These are phyloP conservation scores for Phaeophleospora eucalypticola DNA, from an alignment of 2,329 filamentous ascomycete species.

Conservation along the genomic window DNA sequence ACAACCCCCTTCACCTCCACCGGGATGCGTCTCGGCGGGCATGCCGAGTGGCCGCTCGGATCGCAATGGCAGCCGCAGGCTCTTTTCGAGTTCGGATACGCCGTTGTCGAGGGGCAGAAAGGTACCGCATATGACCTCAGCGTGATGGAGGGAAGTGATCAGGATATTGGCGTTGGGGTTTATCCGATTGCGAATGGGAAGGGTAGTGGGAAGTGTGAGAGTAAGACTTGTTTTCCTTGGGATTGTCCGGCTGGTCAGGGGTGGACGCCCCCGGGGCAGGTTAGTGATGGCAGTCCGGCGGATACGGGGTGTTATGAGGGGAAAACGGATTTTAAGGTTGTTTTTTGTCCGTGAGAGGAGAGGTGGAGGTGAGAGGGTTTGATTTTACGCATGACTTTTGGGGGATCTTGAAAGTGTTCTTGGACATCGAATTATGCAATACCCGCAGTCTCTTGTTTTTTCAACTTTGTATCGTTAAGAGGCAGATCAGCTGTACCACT, in stretches of 20 bases:
- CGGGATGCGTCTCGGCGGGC: conserved; percentile 28
- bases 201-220: conserved; percentile 20
- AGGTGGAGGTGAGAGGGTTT: not conserved
- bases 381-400: too few species aligned
- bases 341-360: conserved; percentile 25
- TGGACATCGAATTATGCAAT: too few species aligned
- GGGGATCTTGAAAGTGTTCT: too few species aligned
- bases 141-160: conserved; percentile 26
- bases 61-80: conserved; percentile 26
- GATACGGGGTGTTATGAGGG: conserved; percentile 32
- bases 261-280: conserved; percentile 27
- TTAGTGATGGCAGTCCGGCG: conserved; percentile 22
- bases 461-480: too few species aligned
- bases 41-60: conserved; percentile 25
- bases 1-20: conserved; percentile 22
- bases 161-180: conserved; percentile 23
- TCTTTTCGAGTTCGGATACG: conserved; percentile 31
- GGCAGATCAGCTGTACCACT: too few species aligned
- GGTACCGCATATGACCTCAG: conserved; percentile 28
- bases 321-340: conserved; percentile 27
- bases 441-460: too few species aligned
- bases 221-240: conserved; percentile 26
- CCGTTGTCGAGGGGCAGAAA: conserved; percentile 13
- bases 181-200: conserved; percentile 21
- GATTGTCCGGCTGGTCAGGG: conserved; percentile 21